Evolutionary conservation across 1,284 basidiomycete species (phyloP).

Genomic region (Tilletia indica): DNA sequence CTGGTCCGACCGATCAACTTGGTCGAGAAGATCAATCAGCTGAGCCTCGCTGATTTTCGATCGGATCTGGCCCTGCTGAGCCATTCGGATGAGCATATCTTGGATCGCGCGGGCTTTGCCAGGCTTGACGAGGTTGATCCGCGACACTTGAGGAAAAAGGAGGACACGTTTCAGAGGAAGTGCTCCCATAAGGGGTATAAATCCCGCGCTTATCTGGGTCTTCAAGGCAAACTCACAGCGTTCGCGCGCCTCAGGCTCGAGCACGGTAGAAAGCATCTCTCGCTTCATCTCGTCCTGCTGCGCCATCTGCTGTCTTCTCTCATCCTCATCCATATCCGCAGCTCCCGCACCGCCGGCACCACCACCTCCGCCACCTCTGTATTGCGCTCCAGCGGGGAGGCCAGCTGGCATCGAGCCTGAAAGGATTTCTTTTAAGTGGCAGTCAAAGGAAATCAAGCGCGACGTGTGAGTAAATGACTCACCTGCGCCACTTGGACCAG

Average conservation of each 20-base stretch:
- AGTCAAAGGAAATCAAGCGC: background rate
- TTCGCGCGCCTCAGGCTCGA: conserved; percentile 83
- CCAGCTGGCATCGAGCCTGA: background rate
- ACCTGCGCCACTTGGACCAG: conserved; percentile 26
- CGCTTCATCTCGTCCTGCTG: conserved; percentile 61
- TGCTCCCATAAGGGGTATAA: too few species aligned
- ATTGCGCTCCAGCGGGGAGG: conserved; percentile 16
- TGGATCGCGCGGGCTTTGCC: conserved; percentile 83
- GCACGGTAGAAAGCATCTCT: conserved; percentile 76
- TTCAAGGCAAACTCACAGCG: conserved; percentile 67
- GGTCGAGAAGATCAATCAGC: conserved; percentile 85
- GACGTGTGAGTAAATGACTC: background rate
- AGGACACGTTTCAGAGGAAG: too few species aligned
- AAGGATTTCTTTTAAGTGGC: too few species aligned
- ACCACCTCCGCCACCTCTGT: conserved; percentile 16
- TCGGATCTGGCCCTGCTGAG: conserved; percentile 83
- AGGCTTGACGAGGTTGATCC: conserved; percentile 88
- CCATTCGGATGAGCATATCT: conserved; percentile 81
- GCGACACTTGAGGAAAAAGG: conserved; percentile 66
- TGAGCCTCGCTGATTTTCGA: conserved; percentile 82
- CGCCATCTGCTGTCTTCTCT: conserved; percentile 49
- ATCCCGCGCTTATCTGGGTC: too few species aligned
- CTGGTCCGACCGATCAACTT: conserved; percentile 64
- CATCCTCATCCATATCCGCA: conserved; percentile 55
- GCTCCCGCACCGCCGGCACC: conserved; percentile 47